A percentile compares a stretch with the other conserved stretches of the same genome.
These are phyloP conservation scores for Excoecaria agallocha DNA, from an alignment of 345 rosid species.

Conservation along the genomic window DNA sequence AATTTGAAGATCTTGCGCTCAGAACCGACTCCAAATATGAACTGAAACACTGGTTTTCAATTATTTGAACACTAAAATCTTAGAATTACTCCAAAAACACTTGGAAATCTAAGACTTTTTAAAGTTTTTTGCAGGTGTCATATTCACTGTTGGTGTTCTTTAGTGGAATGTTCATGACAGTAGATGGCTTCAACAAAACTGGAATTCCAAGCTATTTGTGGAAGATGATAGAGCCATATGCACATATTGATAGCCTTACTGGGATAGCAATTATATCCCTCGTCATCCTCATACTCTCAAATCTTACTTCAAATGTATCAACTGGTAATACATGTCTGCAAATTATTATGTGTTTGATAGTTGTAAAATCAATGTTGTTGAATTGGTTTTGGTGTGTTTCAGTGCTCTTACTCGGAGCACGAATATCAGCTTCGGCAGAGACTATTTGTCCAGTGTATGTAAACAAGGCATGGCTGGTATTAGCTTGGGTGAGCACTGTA, in stretches of 20 bases:
- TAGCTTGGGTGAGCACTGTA: constrained; percentile 86
- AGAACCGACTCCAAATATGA: too few relatives aligned
- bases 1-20: too few relatives aligned
- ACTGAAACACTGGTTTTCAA: too few relatives aligned
- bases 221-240: constrained; percentile 74
- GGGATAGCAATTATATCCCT: constrained; percentile 59
- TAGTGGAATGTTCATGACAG: constrained; percentile 87
- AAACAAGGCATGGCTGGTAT: constrained; percentile 80
- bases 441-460: constrained; percentile 42
- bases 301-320: constrained; percentile 83
- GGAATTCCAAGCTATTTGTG: constrained; percentile 75
- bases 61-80: too few relatives aligned
- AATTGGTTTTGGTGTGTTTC: not conserved
- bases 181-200: constrained; percentile 76
- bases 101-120: too few relatives aligned
- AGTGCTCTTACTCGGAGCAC: constrained; percentile 75
- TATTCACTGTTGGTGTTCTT: constrained; percentile 76
- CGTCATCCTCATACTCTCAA: constrained; percentile 65
- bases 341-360: too few relatives aligned
- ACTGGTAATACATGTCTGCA: constrained; percentile 43
- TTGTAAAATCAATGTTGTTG: too few relatives aligned
- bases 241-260: constrained; percentile 39
- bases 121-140: constrained; percentile 51
- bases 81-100: too few relatives aligned
- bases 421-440: constrained; percentile 72